Evolutionary conservation across 2,329 filamentous ascomycete species (phyloP), one percentile per base, ranked within the genome.

Genomic region (Achaetomium macrosporum): DNA sequence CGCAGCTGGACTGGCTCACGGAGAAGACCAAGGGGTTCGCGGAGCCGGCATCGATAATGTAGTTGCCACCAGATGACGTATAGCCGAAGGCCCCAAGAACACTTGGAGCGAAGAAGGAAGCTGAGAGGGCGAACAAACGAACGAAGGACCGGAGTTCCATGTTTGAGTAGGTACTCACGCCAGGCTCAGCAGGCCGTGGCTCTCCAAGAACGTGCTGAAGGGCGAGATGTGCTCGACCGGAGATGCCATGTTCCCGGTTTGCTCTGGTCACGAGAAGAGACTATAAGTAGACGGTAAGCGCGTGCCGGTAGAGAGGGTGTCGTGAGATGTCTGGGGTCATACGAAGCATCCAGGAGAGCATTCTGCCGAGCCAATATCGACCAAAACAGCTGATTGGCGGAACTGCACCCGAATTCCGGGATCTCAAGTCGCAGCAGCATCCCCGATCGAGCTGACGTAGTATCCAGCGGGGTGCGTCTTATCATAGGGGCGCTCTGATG

Each of bases 1-100:
- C 83, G 59, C 82, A 84, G 63, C 70, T 83, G 15, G 70, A 71
- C 43, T 73, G 70, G 58, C 69, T 75, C 46, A 82, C 73, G 3
- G 73, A 74, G 57, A 81, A 76, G 36, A 75, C 65, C 48, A 82
- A 67, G 3, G 76, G 53, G 56, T 80, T 78, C 31, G 69, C 53
- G 11, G 72, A 75, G 39, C 72, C 75, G 46, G 76, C 71, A 62
- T 79, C 74, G 51, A 78, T 66, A 47, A 76, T 64, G 54, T 73
- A 76, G 57, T 69, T 71, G 53, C 60, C 64, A 36, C 66, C 68
- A 3, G 69, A 69, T 9, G 66, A 66, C 8, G 70, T 73, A 48
- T 70, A 69, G 29, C 71, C 73, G 50, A 76, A 73, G 40, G 72
- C 73, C 53, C 68, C 69, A 45, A 71, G 59, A 44, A 63, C 68